Evolutionary conservation across 2,329 filamentous ascomycete genomes (phyloP).

Genomic region (Ophiostoma pallidulum): DNA sequence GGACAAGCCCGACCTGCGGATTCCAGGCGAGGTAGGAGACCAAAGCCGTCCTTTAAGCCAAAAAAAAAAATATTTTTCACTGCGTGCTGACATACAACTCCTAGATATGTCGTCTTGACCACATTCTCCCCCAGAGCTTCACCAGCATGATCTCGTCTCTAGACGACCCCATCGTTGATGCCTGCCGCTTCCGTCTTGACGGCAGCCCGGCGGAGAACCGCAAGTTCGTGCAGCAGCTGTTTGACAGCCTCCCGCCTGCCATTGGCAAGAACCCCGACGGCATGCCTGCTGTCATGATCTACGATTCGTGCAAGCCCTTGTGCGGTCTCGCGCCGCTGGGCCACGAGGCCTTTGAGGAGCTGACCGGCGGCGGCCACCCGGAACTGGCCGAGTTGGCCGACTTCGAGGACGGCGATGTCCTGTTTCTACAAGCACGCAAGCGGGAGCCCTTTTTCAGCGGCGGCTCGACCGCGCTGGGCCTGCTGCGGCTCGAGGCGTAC

Average conservation of each 20-base stretch:
- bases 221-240: slow-evolving; percentile 57
- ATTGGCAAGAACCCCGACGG: slow-evolving; percentile 63
- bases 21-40: slow-evolving; percentile 48
- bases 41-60: too few relatives aligned
- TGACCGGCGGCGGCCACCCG: slow-evolving; percentile 23
- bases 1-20: slow-evolving; percentile 86
- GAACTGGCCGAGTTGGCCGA: slow-evolving; percentile 25
- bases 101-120: slow-evolving; percentile 56
- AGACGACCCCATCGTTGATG: slow-evolving; percentile 61
- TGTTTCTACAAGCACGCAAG: slow-evolving; percentile 71
- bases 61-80: too few relatives aligned
- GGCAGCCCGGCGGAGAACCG: slow-evolving; percentile 43
- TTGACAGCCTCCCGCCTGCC: slow-evolving; percentile 46
- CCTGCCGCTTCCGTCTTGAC: slow-evolving; percentile 55
- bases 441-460: slow-evolving; percentile 57
- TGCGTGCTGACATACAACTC: neutral
- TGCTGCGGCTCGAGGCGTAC: slow-evolving; percentile 61
- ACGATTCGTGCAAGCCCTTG: slow-evolving; percentile 63
- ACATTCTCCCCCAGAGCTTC: slow-evolving; percentile 54
- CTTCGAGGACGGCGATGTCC: slow-evolving; percentile 62
- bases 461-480: slow-evolving; percentile 63
- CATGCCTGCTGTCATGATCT: slow-evolving; percentile 70
- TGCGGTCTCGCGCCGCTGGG: slow-evolving; percentile 70
- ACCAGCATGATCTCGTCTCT: slow-evolving; percentile 66
- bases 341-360: slow-evolving; percentile 54